Percentiles rank a stretch among this genome's conserved stretches.
phyloP scores from a whole-genome alignment of 169 alveolate species.

The Prorocentrum cordatum region DNA sequence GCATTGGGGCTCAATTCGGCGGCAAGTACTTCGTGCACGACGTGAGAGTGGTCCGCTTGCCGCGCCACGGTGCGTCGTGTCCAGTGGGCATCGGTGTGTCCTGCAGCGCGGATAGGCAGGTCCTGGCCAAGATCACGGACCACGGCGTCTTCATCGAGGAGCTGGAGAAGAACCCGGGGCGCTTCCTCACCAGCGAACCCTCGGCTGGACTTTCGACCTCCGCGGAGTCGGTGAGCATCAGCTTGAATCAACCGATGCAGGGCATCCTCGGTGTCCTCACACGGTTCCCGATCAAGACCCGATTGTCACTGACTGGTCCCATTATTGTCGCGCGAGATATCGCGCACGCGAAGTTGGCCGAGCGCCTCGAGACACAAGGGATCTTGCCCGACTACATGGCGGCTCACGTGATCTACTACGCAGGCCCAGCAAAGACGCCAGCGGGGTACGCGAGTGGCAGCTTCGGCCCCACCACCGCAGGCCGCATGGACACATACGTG shows the following conservation, averaged over 20 bases:
- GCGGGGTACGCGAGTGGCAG: constrained; percentile 82
- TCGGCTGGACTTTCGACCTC: too few relatives aligned
- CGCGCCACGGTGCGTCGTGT: constrained; percentile 86
- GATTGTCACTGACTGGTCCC: constrained; percentile 75
- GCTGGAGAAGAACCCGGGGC: constrained; percentile 85
- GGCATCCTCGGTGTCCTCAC: too few relatives aligned
- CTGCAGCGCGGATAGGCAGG: constrained; percentile 86
- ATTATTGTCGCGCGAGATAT: constrained; percentile 85
- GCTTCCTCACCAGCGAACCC: too few relatives aligned
- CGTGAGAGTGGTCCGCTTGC: constrained; percentile 83
- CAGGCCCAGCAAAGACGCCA: constrained; percentile 80
- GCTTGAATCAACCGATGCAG: too few relatives aligned
- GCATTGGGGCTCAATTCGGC: constrained; percentile 88
- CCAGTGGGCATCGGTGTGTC: constrained; percentile 87
- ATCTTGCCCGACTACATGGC: too few relatives aligned
- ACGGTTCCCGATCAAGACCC: too few relatives aligned
- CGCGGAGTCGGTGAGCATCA: too few relatives aligned
- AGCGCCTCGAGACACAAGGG: too few relatives aligned
- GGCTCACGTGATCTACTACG: constrained; percentile 83
- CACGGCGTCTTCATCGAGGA: constrained; percentile 78
- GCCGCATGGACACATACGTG: constrained; percentile 89
- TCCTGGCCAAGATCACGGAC: constrained; percentile 47
- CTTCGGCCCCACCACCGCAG: constrained; percentile 88
- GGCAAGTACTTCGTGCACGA: constrained; percentile 87
- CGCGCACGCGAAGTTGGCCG: constrained; percentile 82